Percentiles rank a stretch among this genome's conserved stretches.
phyloP scores from a whole-genome alignment of 805 yeast genomes.

The Monosporozyma unispora region DNA sequence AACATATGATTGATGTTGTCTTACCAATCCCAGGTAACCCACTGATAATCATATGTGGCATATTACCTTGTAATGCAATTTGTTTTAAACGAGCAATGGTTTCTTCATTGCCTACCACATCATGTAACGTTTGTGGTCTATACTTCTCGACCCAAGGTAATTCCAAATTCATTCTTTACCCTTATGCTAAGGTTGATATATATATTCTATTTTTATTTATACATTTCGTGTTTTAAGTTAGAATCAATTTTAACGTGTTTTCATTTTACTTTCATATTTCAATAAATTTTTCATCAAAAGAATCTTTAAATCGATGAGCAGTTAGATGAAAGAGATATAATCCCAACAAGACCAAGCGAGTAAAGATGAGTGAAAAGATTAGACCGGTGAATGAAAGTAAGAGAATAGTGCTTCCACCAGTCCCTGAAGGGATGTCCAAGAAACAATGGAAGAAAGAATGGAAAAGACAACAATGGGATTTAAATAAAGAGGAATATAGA shows the following conservation, averaged over 20 bases:
- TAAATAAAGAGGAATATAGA: constrained; percentile 51
- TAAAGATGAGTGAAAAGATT: not conserved
- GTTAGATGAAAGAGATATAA: not conserved
- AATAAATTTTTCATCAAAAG: not conserved
- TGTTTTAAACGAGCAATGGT: constrained; percentile 76
- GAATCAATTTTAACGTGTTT: too few species aligned
- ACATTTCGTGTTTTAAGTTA: not conserved
- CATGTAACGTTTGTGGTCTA: constrained; percentile 69
- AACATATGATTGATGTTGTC: constrained; percentile 86
- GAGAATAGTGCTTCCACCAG: constrained; percentile 22
- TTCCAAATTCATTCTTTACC: constrained; percentile 16
- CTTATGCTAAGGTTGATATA: not conserved
- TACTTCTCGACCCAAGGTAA: constrained; percentile 85
- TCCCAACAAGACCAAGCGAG: too few species aligned
- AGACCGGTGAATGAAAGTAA: not conserved
- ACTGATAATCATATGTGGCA: constrained; percentile 94
- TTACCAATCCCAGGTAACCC: constrained; percentile 97
- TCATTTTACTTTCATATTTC: too few species aligned
- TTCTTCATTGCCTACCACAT: constrained; percentile 89
- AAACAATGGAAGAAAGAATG: constrained; percentile 72
- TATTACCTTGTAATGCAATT: constrained; percentile 86
- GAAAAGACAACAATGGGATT: constrained; percentile 51
- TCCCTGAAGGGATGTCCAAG: constrained; percentile 85
- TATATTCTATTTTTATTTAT: not conserved
- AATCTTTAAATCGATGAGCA: not conserved